These are phyloP conservation scores for carrot (Daucus carota) DNA, from an alignment of 129 eudicot genomes.

Conservation along the genomic window DNA sequence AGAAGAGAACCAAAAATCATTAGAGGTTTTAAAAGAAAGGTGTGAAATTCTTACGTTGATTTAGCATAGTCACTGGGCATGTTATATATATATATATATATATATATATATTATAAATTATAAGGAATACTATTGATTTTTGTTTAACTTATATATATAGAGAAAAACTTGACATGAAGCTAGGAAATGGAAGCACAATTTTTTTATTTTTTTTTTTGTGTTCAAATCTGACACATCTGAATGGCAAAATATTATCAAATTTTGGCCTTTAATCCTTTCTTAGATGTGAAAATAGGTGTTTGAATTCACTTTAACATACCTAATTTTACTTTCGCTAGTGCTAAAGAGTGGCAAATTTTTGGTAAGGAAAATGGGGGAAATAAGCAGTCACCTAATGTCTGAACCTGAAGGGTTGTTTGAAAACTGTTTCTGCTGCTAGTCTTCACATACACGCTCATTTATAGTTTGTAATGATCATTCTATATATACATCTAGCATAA, in stretches of 20 bases:
- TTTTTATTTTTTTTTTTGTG: too few relatives aligned
- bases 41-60: conserved; percentile 16
- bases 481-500: neutral
- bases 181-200: too few relatives aligned
- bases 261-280: neutral
- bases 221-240: too few relatives aligned
- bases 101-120: too few relatives aligned
- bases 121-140: neutral
- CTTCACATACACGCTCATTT: neutral
- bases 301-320: neutral
- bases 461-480: neutral
- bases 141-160: neutral
- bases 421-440: neutral
- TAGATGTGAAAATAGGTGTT: neutral
- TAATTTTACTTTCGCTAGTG: neutral
- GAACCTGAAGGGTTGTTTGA: neutral
- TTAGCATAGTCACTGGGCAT: conserved; percentile 3
- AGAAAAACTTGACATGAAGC: too few relatives aligned
- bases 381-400: neutral
- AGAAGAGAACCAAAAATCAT: conserved; percentile 90
- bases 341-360: neutral
- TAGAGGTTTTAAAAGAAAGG: conserved; percentile 94
- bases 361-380: neutral
- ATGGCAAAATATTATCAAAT: neutral
- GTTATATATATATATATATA: too few relatives aligned